Percentiles rank a stretch among this genome's conserved stretches.
Evolutionary conservation across 441 rosid species (phyloP).

Genomic region (Geranium incanum): DNA sequence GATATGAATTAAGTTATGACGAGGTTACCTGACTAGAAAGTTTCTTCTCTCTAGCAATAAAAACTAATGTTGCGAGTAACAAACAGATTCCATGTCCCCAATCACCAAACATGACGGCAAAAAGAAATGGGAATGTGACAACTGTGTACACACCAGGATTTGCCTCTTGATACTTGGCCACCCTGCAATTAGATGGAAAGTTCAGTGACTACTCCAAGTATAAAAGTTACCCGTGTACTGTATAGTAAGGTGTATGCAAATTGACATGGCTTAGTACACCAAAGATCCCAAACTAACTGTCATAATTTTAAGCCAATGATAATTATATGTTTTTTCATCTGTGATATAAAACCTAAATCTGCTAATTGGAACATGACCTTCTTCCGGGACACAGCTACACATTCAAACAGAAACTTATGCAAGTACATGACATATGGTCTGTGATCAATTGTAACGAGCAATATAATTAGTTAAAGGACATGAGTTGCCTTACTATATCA

Average conservation of each 20-base stretch:
- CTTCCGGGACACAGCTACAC: not conserved
- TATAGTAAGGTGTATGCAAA: not conserved
- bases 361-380: not conserved
- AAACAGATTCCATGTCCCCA: slow-evolving; percentile 99
- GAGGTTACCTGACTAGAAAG: slow-evolving; percentile 67
- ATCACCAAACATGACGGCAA: slow-evolving; percentile 99
- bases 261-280: not conserved
- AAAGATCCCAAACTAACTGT: not conserved
- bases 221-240: not conserved
- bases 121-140: slow-evolving; percentile 90
- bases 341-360: not conserved
- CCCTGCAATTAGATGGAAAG: slow-evolving; percentile 40
- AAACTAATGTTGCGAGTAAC: slow-evolving; percentile 57
- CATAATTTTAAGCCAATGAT: not conserved
- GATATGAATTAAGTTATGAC: not conserved
- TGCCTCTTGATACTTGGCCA: slow-evolving; percentile 92
- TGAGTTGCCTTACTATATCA: not conserved
- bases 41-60: slow-evolving; percentile 71
- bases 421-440: not conserved
- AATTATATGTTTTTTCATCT: not conserved
- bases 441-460: not conserved
- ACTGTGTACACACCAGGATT: slow-evolving; percentile 86
- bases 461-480: not conserved
- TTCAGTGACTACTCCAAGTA: not conserved
- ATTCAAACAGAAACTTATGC: slow-evolving; percentile 1